Conservation (phyloP, 371 early-diverging fungal species). For the Mucor circinelloides region DNA sequence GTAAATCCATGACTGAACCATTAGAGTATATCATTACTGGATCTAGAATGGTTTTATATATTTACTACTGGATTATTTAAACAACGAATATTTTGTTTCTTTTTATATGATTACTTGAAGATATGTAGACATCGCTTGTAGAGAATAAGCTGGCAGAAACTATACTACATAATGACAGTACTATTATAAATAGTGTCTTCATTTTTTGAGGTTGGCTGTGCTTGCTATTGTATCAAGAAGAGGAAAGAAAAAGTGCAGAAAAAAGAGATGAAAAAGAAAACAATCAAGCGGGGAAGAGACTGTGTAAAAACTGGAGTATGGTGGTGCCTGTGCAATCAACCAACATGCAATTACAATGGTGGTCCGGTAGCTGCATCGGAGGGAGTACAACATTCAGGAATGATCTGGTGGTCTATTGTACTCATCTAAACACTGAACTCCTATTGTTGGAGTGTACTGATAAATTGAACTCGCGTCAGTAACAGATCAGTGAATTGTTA, state of each 20-base stretch:
- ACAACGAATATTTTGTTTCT: neutral
- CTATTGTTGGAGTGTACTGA: neutral
- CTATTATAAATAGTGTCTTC: neutral
- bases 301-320: neutral
- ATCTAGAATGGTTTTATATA: slow-evolving; percentile 17
- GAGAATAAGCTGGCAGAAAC: slow-evolving; percentile 33
- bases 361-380: neutral
- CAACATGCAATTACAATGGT: neutral
- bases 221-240: neutral
- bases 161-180: neutral
- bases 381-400: neutral
- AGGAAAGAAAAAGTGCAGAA: slow-evolving; percentile 4
- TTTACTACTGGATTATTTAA: neutral
- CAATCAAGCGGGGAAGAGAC: neutral
- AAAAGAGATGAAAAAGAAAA: slow-evolving; percentile 9
- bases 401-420: neutral
- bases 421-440: neutral
- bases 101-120: slow-evolving; percentile 28
- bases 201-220: neutral
- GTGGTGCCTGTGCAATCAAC: neutral
- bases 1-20: slow-evolving; percentile 24
- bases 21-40: slow-evolving; percentile 41
- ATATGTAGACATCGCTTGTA: slow-evolving; percentile 40
- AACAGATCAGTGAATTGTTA: neutral
- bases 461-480: neutral